Evolutionary conservation across 495 filamentous ascomycete species (phyloP).

Genomic region (Apodospora peruviana): DNA sequence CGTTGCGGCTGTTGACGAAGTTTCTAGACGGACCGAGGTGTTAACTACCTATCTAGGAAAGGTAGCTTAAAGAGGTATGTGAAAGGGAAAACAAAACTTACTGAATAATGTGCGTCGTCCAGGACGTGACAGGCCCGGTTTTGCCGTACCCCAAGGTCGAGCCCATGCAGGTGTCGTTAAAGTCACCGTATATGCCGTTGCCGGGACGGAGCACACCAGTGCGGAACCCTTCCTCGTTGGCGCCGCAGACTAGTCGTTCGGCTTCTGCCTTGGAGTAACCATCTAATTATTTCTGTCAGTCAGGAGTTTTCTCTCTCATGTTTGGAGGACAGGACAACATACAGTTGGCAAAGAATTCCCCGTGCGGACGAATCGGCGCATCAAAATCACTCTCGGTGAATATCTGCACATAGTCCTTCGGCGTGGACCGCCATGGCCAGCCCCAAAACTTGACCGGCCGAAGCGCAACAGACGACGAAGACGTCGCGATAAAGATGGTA

Average conservation of each 20-base stretch:
- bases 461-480: constrained; percentile 47
- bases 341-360: constrained; percentile 51
- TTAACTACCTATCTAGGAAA: no score
- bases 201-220: constrained; percentile 54
- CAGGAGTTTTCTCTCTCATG: no score
- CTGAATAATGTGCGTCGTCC: constrained; percentile 46
- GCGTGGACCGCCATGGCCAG: constrained; percentile 40
- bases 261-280: constrained; percentile 48
- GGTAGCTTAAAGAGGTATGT: background rate
- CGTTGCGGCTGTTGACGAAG: constrained; percentile 51
- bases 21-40: constrained; percentile 15
- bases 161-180: constrained; percentile 40
- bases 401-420: constrained; percentile 36
- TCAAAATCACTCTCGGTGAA: constrained; percentile 42
- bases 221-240: constrained; percentile 43
- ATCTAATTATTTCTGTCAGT: constrained; percentile 7
- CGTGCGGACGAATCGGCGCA: constrained; percentile 36
- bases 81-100: background rate
- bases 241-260: constrained; percentile 45
- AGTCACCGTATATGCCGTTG: constrained; percentile 52
- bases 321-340: no score
- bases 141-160: constrained; percentile 4
- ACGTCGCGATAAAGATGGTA: constrained; percentile 57
- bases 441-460: constrained; percentile 42
- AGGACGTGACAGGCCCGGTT: constrained; percentile 28